Evolutionary conservation across 805 yeast genomes (phyloP).

Genomic region (Metschnikowia dekortorum): DNA sequence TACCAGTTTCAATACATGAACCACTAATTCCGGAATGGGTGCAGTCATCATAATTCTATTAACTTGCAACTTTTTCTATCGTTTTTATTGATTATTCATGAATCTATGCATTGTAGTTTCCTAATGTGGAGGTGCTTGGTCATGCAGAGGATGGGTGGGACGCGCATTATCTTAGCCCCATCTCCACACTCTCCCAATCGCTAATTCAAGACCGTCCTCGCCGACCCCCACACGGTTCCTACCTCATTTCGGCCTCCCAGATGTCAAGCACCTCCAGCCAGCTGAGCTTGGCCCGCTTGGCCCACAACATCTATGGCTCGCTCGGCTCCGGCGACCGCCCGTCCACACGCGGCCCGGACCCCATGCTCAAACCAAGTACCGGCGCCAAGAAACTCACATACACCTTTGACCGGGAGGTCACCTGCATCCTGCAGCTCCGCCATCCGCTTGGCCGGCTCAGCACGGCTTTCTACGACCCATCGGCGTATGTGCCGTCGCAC

Average conservation of each 20-base stretch:
- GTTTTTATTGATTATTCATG: no score
- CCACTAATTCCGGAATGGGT: no score
- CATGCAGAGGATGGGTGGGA: no score
- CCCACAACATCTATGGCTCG: conserved; percentile 55
- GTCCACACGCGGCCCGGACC: conserved; percentile 12
- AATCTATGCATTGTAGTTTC: no score
- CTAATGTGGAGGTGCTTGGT: no score
- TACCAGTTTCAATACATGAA: no score
- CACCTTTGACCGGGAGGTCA: conserved; percentile 21
- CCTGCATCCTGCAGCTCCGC: conserved; percentile 24
- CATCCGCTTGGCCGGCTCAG: conserved; percentile 17
- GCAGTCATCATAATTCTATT: no score
- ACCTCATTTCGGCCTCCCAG: background rate
- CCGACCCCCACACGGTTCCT: background rate
- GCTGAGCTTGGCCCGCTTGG: conserved; percentile 46
- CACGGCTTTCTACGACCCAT: conserved; percentile 6
- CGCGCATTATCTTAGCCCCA: no score
- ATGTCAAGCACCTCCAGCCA: conserved; percentile 10
- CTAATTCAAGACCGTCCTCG: background rate
- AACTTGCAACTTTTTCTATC: no score
- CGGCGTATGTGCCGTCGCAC: conserved; percentile 18
- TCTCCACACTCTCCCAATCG: no score
- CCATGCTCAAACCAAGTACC: conserved; percentile 3
- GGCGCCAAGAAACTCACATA: conserved; percentile 14
- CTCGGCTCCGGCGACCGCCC: conserved; percentile 20